Evolutionary conservation across 441 rosid genomes (phyloP).

Genomic region (Populus tomentosa): DNA sequence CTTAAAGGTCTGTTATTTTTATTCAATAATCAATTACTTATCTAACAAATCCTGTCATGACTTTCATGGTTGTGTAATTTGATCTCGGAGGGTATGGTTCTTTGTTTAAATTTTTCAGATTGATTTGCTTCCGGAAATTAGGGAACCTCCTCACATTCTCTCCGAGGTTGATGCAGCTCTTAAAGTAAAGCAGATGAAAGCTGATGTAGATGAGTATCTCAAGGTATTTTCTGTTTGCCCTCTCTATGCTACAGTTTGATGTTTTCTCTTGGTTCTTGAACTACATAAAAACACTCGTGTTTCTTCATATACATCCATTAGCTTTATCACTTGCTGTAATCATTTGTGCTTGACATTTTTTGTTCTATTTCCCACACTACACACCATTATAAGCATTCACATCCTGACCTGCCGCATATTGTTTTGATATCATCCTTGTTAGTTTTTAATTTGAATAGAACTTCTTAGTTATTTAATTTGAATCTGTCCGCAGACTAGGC

Average conservation of each 20-base stretch:
- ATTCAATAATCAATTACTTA: not conserved
- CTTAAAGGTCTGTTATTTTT: constrained; percentile 54
- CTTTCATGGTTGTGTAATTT: not conserved
- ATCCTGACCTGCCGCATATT: not conserved
- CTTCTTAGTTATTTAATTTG: not conserved
- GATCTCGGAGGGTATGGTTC: not conserved
- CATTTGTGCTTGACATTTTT: not conserved
- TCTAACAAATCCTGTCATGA: not conserved
- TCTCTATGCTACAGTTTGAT: not conserved
- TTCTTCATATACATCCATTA: not conserved
- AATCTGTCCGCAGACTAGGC: constrained; percentile 57
- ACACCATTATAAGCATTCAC: not conserved
- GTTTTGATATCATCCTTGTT: not conserved
- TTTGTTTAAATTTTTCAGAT: constrained; percentile 44
- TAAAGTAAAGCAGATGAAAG: constrained; percentile 80
- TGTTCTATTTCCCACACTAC: not conserved
- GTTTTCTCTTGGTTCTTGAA: not conserved
- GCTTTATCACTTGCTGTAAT: not conserved
- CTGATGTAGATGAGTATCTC: constrained; percentile 93
- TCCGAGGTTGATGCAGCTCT: constrained; percentile 96
- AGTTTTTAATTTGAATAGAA: not conserved
- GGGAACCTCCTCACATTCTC: constrained; percentile 78
- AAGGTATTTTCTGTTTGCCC: constrained; percentile 38
- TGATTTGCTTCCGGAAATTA: constrained; percentile 93
- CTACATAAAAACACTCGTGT: not conserved